Evolutionary conservation across 495 filamentous ascomycete genomes (phyloP).

Genomic region (Annulohypoxylon bovei): DNA sequence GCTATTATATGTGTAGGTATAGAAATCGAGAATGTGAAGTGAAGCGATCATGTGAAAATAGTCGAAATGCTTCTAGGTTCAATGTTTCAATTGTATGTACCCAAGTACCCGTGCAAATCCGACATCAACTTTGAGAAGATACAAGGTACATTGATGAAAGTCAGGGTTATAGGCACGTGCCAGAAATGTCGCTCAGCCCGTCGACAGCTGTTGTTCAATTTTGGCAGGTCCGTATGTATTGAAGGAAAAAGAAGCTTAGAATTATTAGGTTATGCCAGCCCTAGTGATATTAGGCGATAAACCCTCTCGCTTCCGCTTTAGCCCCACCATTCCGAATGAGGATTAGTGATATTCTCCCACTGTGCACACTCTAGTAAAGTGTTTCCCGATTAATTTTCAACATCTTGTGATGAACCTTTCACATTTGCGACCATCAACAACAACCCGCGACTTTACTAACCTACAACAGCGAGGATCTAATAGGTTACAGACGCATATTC

Average conservation of each 20-base stretch:
- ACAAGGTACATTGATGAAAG: too few relatives aligned
- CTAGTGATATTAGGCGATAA: constrained; percentile 52
- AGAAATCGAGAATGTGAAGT: not conserved
- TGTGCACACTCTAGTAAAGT: constrained; percentile 43
- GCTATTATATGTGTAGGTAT: not conserved
- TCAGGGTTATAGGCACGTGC: not conserved
- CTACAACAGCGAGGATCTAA: constrained; percentile 45
- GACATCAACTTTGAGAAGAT: not conserved
- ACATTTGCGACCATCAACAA: constrained; percentile 48
- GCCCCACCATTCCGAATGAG: constrained; percentile 47
- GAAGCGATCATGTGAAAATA: not conserved
- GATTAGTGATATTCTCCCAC: constrained; percentile 49
- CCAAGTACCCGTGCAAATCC: not conserved
- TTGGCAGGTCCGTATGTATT: not conserved
- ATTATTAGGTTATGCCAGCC: constrained; percentile 60
- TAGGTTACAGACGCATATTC: constrained; percentile 46
- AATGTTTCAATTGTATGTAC: not conserved
- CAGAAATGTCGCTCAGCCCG: not conserved
- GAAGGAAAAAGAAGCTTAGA: not conserved
- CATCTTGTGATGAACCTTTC: constrained; percentile 28
- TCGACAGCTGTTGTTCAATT: not conserved
- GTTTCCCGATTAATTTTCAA: constrained; percentile 46
- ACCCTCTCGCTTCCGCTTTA: constrained; percentile 46
- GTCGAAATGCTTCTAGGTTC: not conserved
- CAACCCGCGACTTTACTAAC: constrained; percentile 48